Evolutionary conservation across 1,139 yeast genomes (phyloP).

Genomic region (Pichia sp.): DNA sequence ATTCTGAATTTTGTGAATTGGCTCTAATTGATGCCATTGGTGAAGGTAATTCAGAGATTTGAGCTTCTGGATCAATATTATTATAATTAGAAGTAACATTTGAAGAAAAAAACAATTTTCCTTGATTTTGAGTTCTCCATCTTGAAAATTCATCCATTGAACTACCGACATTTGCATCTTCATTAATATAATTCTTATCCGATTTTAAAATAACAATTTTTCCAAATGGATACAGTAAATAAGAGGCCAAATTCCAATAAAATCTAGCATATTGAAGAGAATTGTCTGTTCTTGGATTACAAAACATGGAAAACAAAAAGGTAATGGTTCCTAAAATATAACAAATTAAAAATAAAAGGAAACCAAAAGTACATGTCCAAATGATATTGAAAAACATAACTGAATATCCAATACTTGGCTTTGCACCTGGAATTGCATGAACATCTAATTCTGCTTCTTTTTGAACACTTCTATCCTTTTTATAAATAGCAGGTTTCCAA

Average conservation of each 20-base stretch:
- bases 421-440: slow-evolving; percentile 56
- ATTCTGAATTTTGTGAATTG: not conserved
- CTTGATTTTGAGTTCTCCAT: slow-evolving; percentile 75
- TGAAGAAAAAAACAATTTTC: slow-evolving; percentile 68
- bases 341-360: slow-evolving; percentile 51
- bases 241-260: slow-evolving; percentile 58
- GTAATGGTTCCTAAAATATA: slow-evolving; percentile 37
- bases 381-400: slow-evolving; percentile 67
- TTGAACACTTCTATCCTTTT: slow-evolving; percentile 87
- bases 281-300: slow-evolving; percentile 27
- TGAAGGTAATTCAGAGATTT: not conserved
- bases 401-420: slow-evolving; percentile 50
- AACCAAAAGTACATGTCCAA: slow-evolving; percentile 73
- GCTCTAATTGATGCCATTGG: not conserved
- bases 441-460: slow-evolving; percentile 89
- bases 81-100: not conserved
- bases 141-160: slow-evolving; percentile 77
- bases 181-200: slow-evolving; percentile 76
- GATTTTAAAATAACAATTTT: slow-evolving; percentile 73
- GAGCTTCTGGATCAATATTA: not conserved
- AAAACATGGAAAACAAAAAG: slow-evolving; percentile 42
- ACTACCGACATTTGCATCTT: slow-evolving; percentile 86
- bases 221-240: slow-evolving; percentile 82
- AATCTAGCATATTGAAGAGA: slow-evolving; percentile 55
- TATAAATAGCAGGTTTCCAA: slow-evolving; percentile 97